Evolutionary conservation across 1,284 basidiomycete genomes (phyloP).

Genomic region (Marasmius sp.): DNA sequence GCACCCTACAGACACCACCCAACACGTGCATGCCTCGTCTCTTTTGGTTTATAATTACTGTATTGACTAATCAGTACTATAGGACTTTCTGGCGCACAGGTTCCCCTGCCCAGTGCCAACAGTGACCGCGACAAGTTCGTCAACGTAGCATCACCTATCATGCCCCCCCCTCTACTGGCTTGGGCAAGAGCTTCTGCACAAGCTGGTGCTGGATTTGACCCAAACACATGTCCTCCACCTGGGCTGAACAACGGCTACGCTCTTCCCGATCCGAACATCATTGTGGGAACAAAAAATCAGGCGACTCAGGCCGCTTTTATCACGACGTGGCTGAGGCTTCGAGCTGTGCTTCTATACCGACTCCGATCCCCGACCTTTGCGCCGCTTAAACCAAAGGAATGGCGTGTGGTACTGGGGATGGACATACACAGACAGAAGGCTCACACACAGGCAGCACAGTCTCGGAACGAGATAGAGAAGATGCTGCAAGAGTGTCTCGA

Average conservation of each 20-base stretch:
- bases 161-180: neutral
- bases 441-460: neutral
- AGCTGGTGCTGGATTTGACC: neutral
- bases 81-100: neutral
- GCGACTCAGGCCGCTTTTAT: neutral
- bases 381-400: neutral
- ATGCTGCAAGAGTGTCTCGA: neutral
- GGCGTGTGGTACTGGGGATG: neutral
- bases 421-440: neutral
- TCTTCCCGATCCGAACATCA: slow-evolving; percentile 1
- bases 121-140: neutral
- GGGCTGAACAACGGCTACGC: neutral
- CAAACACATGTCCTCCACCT: neutral
- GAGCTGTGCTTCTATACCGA: neutral
- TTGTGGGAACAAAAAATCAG: neutral
- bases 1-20: neutral
- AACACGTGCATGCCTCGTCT: neutral
- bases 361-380: neutral
- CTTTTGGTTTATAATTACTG: neutral
- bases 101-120: neutral
- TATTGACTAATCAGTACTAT: neutral
- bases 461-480: neutral
- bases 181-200: neutral
- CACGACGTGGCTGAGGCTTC: neutral
- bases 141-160: neutral